Evolutionary conservation across 2,329 filamentous ascomycete genomes (phyloP), one percentile per base, ranked within the genome.

Genomic region (Plectosphaerella plurivora): DNA sequence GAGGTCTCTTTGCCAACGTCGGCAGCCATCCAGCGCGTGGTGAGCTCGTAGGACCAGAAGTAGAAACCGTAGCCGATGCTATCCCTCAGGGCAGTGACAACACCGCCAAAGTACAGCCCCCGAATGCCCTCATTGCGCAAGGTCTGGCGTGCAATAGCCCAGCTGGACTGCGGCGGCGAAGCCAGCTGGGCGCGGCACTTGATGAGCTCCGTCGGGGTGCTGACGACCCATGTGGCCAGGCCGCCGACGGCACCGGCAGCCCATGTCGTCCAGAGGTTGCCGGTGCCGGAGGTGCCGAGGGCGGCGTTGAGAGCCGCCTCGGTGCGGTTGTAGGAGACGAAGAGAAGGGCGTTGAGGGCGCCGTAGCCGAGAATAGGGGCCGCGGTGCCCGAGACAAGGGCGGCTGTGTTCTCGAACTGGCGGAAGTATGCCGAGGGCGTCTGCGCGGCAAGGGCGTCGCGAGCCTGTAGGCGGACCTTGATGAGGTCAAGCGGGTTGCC

Each of bases 41-140:
- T 83, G 53, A 92, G 73, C 68, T 95, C 89, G 64, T 97, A 97
- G 1, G 88, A 87, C 88, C 89, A 96, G 68, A 97, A 97, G 65
- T 97, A 97, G 68, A 97, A 97, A 0, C 92, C 93, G 70, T 97
- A 97, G n/a, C 93, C 93, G 51, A 97, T 81, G 53, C 87, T 87
- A 69, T 97, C 93, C 48, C 93, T 79, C 41, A 93, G 65, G 50
- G 87, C 89, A 1, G 93, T 97, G 15, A 97, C 83, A 1, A 73
- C 76, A 18, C 93, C 93, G 18, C 91, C 93, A 56, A 85, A 80
- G 65, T 96, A 97, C 20, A 97, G 69, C 0, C 91, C 92, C 39
- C 78, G 75, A 4, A 90, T 75, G 4, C 87, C 83, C 50, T 76
- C 68, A 1, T 66, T 71, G 36, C 68, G 75, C 61, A 84, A 73